A percentile compares a stretch with the other conserved stretches of the same genome.
Conservation (phyloP, 192 early-diverging fungal species). For the Linnemannia hyalina region DNA sequence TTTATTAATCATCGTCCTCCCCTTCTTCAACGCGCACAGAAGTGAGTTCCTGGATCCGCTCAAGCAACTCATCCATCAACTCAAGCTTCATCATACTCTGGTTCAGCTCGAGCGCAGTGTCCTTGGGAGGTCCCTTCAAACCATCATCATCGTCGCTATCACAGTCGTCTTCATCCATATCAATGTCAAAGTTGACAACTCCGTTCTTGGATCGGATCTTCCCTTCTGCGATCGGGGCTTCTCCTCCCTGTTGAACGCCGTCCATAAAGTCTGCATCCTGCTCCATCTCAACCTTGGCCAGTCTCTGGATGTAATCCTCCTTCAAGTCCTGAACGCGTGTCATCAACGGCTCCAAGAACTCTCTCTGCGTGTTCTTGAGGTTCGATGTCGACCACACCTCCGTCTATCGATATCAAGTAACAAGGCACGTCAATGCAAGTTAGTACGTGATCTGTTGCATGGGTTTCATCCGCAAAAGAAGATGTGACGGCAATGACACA, state of each 20-base stretch:
- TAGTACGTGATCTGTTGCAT: neutral
- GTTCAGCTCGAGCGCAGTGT: slow-evolving; percentile 30
- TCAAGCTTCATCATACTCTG: slow-evolving; percentile 43
- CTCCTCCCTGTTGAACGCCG: neutral
- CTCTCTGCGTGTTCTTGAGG: slow-evolving; percentile 28
- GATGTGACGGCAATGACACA: neutral
- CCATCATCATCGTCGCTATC: neutral
- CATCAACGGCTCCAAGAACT: slow-evolving; percentile 49
- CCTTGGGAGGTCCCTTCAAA: neutral
- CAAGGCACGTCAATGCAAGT: neutral
- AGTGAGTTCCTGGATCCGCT: slow-evolving; percentile 36
- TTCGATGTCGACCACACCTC: slow-evolving; percentile 49
- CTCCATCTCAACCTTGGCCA: slow-evolving; percentile 16
- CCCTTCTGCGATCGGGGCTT: neutral
- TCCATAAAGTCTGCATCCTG: slow-evolving; percentile 16
- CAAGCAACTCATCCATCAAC: slow-evolving; percentile 43
- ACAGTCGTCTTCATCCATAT: slow-evolving; percentile 30
- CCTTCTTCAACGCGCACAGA: neutral
- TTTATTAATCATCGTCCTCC: neutral
- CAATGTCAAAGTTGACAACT: slow-evolving; percentile 53
- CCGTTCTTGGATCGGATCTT: slow-evolving; percentile 43
- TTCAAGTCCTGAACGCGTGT: slow-evolving; percentile 33
- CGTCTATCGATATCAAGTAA: slow-evolving; percentile 27
- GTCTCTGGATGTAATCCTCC: slow-evolving; percentile 44
- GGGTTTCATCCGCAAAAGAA: neutral